Conservation (phyloP, 2,329 filamentous ascomycete genomes). For the Aureobasidium melanogenum region DNA sequence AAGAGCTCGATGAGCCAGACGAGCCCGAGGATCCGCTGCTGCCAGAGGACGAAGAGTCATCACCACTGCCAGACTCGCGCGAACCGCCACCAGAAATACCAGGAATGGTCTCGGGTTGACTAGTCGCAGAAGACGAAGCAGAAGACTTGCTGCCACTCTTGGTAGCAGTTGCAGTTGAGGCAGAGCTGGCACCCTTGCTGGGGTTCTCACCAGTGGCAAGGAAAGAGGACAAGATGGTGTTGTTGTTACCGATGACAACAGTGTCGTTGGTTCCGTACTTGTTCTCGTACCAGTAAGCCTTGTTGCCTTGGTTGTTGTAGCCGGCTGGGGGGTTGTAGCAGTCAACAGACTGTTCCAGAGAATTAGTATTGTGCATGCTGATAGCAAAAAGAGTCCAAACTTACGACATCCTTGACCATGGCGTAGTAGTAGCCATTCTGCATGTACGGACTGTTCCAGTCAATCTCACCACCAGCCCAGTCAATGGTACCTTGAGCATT, state of each 20-base stretch:
- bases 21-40: slow-evolving; percentile 16
- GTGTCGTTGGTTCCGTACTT: slow-evolving; percentile 62
- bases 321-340: slow-evolving; percentile 80
- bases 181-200: slow-evolving; percentile 32
- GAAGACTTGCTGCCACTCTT: slow-evolving; percentile 16
- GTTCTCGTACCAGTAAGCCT: slow-evolving; percentile 68
- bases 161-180: slow-evolving; percentile 22
- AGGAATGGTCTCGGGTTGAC: slow-evolving; percentile 40
- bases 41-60: slow-evolving; percentile 12
- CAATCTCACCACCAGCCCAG: slow-evolving; percentile 85
- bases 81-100: slow-evolving; percentile 45
- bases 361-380: not conserved
- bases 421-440: slow-evolving; percentile 86
- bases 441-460: slow-evolving; percentile 77
- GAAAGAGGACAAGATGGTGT: slow-evolving; percentile 69
- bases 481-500: slow-evolving; percentile 78
- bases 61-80: slow-evolving; percentile 23
- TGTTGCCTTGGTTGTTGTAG: slow-evolving; percentile 44
- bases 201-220: slow-evolving; percentile 71
- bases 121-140: slow-evolving; percentile 19
- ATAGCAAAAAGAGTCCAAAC: slow-evolving; percentile 17
- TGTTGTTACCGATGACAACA: slow-evolving; percentile 64
- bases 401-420: slow-evolving; percentile 58
- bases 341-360: slow-evolving; percentile 43
- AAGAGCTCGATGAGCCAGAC: slow-evolving; percentile 16